Conservation (phyloP, 129 eudicot species). For the Tanacetum coccineum region DNA sequence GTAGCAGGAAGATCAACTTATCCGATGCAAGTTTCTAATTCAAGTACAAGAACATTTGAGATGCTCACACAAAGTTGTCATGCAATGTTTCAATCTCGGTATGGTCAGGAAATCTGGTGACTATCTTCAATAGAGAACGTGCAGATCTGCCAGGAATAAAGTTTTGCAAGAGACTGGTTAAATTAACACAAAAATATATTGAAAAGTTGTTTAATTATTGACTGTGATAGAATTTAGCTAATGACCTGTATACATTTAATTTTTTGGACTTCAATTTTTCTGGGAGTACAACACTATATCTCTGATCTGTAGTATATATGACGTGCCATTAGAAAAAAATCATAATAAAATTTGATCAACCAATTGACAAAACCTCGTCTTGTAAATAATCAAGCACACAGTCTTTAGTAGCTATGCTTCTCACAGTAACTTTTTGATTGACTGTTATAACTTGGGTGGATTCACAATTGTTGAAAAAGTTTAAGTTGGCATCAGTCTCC, state of each 20-base stretch:
- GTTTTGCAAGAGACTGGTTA: neutral
- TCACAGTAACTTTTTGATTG: neutral
- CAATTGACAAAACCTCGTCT: neutral
- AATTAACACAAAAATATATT: neutral
- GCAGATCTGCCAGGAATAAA: constrained; percentile 63
- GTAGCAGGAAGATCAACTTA: constrained; percentile 7
- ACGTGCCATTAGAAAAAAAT: constrained; percentile 1
- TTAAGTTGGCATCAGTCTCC: no score
- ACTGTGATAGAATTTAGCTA: neutral
- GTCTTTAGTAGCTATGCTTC: neutral
- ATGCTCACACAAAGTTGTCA: constrained; percentile 87
- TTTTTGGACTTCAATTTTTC: constrained; percentile 81
- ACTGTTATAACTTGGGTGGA: no score
- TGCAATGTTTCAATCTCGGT: constrained; percentile 90
- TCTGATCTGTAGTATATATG: constrained; percentile 44
- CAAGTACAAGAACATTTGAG: neutral
- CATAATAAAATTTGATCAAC: neutral
- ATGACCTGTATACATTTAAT: constrained; percentile 89
- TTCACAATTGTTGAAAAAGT: no score
- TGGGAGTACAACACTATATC: constrained; percentile 80
- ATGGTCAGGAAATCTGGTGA: constrained; percentile 64
- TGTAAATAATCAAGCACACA: neutral
- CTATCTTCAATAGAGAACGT: constrained; percentile 71
- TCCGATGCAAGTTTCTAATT: constrained; percentile 9
- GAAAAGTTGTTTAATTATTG: neutral